A percentile compares a stretch with the other conserved stretches of the same genome.
phyloP scores from a whole-genome alignment of 495 filamentous ascomycete genomes.

The Hypoxylon lienhwacheense region DNA sequence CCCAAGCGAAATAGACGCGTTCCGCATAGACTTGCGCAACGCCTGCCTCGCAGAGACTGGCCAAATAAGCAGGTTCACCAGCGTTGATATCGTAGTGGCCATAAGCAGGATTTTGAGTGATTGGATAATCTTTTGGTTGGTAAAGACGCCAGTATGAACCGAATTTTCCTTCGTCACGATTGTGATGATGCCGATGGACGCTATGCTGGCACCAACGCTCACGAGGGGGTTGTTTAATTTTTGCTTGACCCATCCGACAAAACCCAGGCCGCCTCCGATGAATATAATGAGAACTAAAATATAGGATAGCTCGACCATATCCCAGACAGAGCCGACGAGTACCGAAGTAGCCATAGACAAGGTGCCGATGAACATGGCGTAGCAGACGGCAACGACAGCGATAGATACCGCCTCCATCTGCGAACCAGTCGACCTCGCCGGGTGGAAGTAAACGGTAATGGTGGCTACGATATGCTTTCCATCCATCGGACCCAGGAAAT shows the following conservation, averaged over 20 bases:
- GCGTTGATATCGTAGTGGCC: constrained; percentile 73
- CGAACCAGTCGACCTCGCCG: constrained; percentile 84
- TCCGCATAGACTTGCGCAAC: constrained; percentile 73
- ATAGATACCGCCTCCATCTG: constrained; percentile 90
- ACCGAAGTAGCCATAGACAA: constrained; percentile 85
- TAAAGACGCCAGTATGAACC: constrained; percentile 77
- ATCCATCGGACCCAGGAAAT: constrained; percentile 79
- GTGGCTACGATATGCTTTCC: constrained; percentile 96
- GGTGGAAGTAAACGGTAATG: constrained; percentile 94
- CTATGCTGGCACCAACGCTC: constrained; percentile 85
- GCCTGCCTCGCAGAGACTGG: constrained; percentile 78
- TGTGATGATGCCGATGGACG: constrained; percentile 89
- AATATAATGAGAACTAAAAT: constrained; percentile 81
- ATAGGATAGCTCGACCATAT: constrained; percentile 72
- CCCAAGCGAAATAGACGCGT: constrained; percentile 73
- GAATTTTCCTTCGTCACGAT: constrained; percentile 90
- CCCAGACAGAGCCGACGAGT: constrained; percentile 66
- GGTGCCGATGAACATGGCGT: constrained; percentile 78
- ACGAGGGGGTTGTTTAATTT: constrained; percentile 81
- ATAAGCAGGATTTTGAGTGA: constrained; percentile 89
- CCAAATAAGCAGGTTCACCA: constrained; percentile 77
- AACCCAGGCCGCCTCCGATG: constrained; percentile 83
- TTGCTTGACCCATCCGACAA: constrained; percentile 94
- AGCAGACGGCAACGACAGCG: constrained; percentile 77
- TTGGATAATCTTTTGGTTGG: constrained; percentile 79